These are phyloP conservation scores for Pythium pyrilobum DNA, from an alignment of 352 stramenopile genomes.

Conservation along the genomic window DNA sequence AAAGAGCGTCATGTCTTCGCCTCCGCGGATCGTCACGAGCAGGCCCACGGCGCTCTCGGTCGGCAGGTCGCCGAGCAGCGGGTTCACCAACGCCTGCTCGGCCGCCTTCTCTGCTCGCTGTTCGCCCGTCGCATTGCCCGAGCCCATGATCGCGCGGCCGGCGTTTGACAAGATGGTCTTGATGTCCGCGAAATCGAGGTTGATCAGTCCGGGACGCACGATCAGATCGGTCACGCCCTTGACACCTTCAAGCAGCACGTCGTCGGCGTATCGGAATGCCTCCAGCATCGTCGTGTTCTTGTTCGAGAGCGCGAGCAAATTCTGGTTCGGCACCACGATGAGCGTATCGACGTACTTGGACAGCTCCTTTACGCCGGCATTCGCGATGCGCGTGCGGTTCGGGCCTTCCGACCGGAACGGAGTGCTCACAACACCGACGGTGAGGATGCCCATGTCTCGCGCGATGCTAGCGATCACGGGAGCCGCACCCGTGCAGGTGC, in stretches of 20 bases:
- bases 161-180: constrained; percentile 93
- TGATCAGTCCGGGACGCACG: constrained; percentile 94
- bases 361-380: constrained; percentile 90
- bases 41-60: constrained; percentile 91
- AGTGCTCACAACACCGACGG: constrained; percentile 95
- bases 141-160: constrained; percentile 95
- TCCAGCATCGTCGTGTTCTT: constrained; percentile 92
- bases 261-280: constrained; percentile 93
- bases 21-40: constrained; percentile 95
- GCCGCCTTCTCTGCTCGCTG: constrained; percentile 87
- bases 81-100: constrained; percentile 92
- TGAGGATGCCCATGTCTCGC: constrained; percentile 91
- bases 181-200: constrained; percentile 97
- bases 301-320: constrained; percentile 90
- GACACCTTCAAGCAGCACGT: constrained; percentile 94
- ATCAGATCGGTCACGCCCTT: constrained; percentile 96
- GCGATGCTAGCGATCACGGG: constrained; percentile 92
- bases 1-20: constrained; percentile 90
- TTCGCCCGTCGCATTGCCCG: constrained; percentile 70
- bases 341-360: constrained; percentile 93
- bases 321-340: constrained; percentile 97
- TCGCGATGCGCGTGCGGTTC: constrained; percentile 91
- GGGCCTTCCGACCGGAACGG: constrained; percentile 95
- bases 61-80: constrained; percentile 90
- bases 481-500: constrained; percentile 89